Evolutionary conservation across 2,329 filamentous ascomycete species (phyloP), one percentile per base, ranked within the genome.

Genomic region (Colletotrichum tanaceti): DNA sequence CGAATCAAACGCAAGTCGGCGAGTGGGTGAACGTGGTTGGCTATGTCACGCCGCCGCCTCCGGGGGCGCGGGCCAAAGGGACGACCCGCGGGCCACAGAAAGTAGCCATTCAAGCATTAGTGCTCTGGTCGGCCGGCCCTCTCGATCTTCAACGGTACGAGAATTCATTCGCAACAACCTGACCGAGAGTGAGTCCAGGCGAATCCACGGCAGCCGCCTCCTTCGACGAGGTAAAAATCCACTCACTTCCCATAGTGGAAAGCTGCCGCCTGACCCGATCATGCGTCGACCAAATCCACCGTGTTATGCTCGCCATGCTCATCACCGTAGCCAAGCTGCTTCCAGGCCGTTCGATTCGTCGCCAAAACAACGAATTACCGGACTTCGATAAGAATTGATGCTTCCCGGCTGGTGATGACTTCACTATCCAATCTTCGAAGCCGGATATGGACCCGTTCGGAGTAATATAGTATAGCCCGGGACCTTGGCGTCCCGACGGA

Each of bases 11-110:
- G 60, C 85, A 89, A 58, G 81, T 91, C 32, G 95, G 95, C n/a
- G 86, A 91, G 68, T 98, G 94, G 94, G 79, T 98, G 58, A 97
- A 98, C 76, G 85, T 98, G 4, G 87, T 98, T 72, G 95, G 94
- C 6, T 97, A 97, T 77, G 83, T 94, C 62, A 85, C 82, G 47
- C 76, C 76, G 50, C 59, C 43, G 32, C 53, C 57, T 38, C 11
- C 49, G 53, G 53, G 67, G 46, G 63, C 57, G 20, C 50, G 58
- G 70, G 44, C 62, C 52, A 67, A 54, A 59, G 60, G 57, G 44
- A 65, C 55, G 69, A 47, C 28, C 58, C 32, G 53, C 58, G 70
- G 66, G 57, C 65, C 55, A 57, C 66, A 72, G 18, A 70, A 71
- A 61, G 78, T 85, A 35, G 75, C 81, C 65, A 82, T 97, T 20